Conservation (phyloP, 305 asterid genomes). For the Plantago lanceolata region DNA sequence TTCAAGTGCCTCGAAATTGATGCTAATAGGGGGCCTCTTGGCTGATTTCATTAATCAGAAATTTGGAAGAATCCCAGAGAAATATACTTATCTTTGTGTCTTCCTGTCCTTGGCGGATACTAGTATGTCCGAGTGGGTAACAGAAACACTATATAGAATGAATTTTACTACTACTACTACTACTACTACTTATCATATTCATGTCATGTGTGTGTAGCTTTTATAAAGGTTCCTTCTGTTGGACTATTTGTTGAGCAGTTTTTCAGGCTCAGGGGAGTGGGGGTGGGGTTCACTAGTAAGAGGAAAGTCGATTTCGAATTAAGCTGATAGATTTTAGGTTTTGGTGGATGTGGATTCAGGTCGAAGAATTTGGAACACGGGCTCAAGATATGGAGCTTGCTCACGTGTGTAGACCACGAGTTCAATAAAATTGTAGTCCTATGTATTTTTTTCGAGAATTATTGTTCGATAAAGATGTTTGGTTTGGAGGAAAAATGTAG, state of each 20-base stretch:
- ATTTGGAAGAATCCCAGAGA: conserved; percentile 1
- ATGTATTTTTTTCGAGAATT: no score
- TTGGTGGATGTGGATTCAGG: no score
- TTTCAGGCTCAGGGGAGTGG: conserved; percentile 1
- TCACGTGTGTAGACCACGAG: no score
- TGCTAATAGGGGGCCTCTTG: conserved; percentile 10
- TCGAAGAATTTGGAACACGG: no score
- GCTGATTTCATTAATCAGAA: conserved; percentile 1
- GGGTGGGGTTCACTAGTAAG: conserved; percentile 24
- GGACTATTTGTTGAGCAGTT: conserved; percentile 21
- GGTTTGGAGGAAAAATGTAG: conserved; percentile 27
- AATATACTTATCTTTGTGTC: conserved; percentile 17
- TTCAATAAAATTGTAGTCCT: no score
- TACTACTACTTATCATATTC: no score
- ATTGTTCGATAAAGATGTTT: no score
- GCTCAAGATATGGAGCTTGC: no score
- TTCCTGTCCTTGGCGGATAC: conserved; percentile 29
- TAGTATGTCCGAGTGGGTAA: conserved; percentile 33
- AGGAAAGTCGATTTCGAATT: no score
- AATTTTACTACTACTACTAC: no score
- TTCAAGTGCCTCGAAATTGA: conserved; percentile 2
- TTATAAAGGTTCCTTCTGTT: conserved; percentile 27
- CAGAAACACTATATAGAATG: conserved; percentile 21
- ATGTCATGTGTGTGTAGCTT: conserved; percentile 16
- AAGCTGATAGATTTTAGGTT: no score